Evolutionary conservation across 2,329 filamentous ascomycete genomes (phyloP), one percentile per base, ranked within the genome.

Genomic region (Mariannaea elegans): DNA sequence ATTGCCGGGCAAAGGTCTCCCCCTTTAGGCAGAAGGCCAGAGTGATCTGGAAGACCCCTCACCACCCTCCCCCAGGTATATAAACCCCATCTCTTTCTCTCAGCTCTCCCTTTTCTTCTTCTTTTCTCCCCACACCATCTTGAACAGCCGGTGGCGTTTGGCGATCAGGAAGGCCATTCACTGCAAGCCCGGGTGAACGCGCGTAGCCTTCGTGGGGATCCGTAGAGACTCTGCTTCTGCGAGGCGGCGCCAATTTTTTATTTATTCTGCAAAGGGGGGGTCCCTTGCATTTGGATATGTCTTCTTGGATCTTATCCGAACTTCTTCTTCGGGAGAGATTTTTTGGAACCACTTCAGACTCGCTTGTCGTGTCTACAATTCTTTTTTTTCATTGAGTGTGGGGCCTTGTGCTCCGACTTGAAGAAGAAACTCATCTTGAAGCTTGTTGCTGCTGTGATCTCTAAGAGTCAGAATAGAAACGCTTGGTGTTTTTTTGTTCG

Each of bases 371-470:
- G 13, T 7, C 32, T n/a, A 56, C n/a, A 21, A 13, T 8, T 31
- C 4, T 12, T 13, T 31, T 67, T 67, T 66, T 66, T 66, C 65
- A 68, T 68, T 68, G 52, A 21, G 61, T 39, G 49, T 31, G 38
- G 27, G 21, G 65, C 58, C 50, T 63, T 44, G 58, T 23, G 56
- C 53, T 23, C 19, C 38, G 65, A 5, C 63, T 68, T 56, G 65
- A 68, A 68, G 65, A 68, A 65, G 63, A 66, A 51, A 13, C 27
- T 31, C 27, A 31, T 31, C 27, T 7, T 31, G 27, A 31, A n/a
- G n/a, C n/a, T n/a, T n/a, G n/a, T n/a, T n/a, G n/a, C n/a, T n/a
- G n/a, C n/a, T n/a, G n/a, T n/a, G n/a, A n/a, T n/a, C n/a, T n/a
- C n/a, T n/a, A n/a, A n/a, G n/a, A n/a, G n/a, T n/a, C n/a, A n/a